Percentiles rank a stretch among this genome's conserved stretches.
These are phyloP conservation scores for Basidiobolus heterosporus DNA, from an alignment of 371 early-diverging fungal species.

Conservation along the genomic window DNA sequence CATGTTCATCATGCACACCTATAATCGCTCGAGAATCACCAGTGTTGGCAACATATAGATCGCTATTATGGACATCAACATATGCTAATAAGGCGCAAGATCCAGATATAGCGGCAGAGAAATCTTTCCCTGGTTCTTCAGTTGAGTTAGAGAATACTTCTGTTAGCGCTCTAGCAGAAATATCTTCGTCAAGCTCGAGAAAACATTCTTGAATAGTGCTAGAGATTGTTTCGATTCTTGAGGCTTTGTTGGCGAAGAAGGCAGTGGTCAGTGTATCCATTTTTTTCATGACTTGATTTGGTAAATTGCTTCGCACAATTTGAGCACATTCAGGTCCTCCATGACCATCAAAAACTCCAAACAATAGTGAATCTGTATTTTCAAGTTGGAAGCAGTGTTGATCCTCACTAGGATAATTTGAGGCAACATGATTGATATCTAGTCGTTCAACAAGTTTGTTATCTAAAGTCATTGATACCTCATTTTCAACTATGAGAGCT, in stretches of 20 bases:
- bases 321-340: constrained; percentile 31
- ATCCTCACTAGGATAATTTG: constrained; percentile 1
- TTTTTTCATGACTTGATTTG: constrained; percentile 13
- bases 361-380: constrained; percentile 1
- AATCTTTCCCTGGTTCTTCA: background rate
- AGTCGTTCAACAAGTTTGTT: no score
- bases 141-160: background rate
- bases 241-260: no score
- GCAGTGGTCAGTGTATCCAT: constrained; percentile 10
- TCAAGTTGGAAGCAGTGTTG: background rate
- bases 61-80: constrained; percentile 33
- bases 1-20: constrained; percentile 15
- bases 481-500: no score
- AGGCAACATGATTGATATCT: background rate
- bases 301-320: constrained; percentile 16
- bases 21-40: constrained; percentile 56
- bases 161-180: constrained; percentile 32
- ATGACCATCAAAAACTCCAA: constrained; percentile 46
- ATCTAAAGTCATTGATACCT: no score
- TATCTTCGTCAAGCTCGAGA: constrained; percentile 30
- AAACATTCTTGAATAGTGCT: constrained; percentile 16
- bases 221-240: no score
- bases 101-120: constrained; percentile 23
- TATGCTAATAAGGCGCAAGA: constrained; percentile 65
- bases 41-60: constrained; percentile 59